phyloP scores from a whole-genome alignment of 208 protist genomes.

The Tritrichomonas foetus region DNA sequence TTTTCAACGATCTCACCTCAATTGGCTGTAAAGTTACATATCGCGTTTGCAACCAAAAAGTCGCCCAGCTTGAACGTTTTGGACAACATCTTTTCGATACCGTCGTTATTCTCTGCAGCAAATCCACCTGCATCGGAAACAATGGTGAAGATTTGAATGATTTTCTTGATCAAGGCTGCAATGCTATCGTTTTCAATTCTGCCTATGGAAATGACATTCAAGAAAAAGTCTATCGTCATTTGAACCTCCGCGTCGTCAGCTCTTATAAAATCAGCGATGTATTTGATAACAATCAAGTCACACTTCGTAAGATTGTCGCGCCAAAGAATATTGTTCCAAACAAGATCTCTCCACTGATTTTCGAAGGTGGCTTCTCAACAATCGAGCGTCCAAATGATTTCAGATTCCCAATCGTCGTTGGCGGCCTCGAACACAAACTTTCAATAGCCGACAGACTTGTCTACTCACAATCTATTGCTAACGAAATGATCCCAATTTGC shows the following conservation, averaged over 20 bases:
- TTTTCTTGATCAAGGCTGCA: not conserved
- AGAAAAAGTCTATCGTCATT: not conserved
- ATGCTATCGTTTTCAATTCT: not conserved
- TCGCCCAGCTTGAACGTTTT: not conserved
- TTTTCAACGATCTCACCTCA: not conserved
- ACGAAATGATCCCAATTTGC: not conserved
- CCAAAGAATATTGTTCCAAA: not conserved
- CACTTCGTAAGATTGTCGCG: not conserved
- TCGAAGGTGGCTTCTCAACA: not conserved
- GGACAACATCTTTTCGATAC: not conserved
- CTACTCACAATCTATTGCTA: not conserved
- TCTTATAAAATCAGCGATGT: not conserved
- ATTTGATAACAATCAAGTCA: not conserved
- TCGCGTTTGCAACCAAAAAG: not conserved
- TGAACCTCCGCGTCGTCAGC: not conserved
- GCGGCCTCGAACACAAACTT: slow-evolving; percentile 21
- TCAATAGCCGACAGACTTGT: not conserved
- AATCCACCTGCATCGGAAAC: not conserved
- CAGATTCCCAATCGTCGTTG: not conserved
- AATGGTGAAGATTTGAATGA: not conserved
- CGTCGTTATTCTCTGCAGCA: not conserved
- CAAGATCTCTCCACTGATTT: not conserved
- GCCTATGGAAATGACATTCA: not conserved
- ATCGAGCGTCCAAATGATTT: slow-evolving; percentile 33
- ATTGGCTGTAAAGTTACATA: not conserved